phyloP scores from a whole-genome alignment of 1,139 yeast species.

The Chernovozyma sophiae-reginae region DNA sequence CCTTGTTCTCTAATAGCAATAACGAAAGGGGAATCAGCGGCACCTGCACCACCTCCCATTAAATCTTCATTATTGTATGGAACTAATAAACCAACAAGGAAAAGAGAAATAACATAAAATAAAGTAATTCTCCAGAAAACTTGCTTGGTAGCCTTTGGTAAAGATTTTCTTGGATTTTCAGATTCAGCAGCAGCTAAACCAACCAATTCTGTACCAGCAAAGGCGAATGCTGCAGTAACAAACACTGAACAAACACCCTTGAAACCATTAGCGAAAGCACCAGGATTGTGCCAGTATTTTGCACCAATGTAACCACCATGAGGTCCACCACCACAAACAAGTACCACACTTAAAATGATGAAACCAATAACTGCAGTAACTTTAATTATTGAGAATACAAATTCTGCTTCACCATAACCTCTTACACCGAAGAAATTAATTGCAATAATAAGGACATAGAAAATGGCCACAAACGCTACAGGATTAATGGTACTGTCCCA shows the following conservation, averaged over 20 bases:
- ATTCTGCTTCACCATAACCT: constrained; percentile 37
- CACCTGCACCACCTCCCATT: constrained; percentile 15
- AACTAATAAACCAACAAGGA: constrained; percentile 31
- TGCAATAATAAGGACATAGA: constrained; percentile 24
- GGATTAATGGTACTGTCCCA: constrained; percentile 26
- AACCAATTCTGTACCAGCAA: constrained; percentile 26
- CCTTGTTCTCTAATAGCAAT: constrained; percentile 33
- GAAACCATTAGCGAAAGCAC: constrained; percentile 27
- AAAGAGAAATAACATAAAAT: constrained; percentile 26
- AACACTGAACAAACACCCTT: constrained; percentile 22
- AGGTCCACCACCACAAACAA: constrained; percentile 34
- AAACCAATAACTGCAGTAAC: constrained; percentile 31
- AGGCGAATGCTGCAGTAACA: constrained; percentile 24
- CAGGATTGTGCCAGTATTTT: constrained; percentile 30
- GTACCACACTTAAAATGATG: constrained; percentile 21
- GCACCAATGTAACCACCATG: constrained; percentile 28
- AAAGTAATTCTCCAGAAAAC: constrained; percentile 32
- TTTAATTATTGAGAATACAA: constrained; percentile 26
- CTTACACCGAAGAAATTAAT: constrained; percentile 33
- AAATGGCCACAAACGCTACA: constrained; percentile 29
- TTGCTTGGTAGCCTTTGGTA: constrained; percentile 33
- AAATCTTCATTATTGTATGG: constrained; percentile 21
- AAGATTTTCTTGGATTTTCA: constrained; percentile 28
- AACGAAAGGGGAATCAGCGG: constrained; percentile 38
- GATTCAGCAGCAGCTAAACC: constrained; percentile 36